Conservation (phyloP, 2,329 filamentous ascomycete genomes). For the Scedosporium apiospermum region DNA sequence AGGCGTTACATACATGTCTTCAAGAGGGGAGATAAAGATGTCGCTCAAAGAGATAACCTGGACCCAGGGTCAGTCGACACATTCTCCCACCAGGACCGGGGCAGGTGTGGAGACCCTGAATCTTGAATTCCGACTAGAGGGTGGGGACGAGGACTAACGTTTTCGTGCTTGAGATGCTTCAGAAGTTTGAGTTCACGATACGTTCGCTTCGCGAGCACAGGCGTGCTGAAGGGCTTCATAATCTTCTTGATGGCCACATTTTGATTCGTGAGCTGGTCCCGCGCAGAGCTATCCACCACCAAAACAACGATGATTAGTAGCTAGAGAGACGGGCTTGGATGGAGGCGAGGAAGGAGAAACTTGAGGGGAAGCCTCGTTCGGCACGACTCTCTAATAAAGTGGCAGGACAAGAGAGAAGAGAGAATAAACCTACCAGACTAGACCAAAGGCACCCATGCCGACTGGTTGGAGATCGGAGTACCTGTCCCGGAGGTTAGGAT, state of each 20-base stretch:
- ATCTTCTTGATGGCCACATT: slow-evolving; percentile 99
- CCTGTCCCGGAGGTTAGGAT: slow-evolving; percentile 36
- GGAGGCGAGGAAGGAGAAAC: neutral
- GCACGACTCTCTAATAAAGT: neutral
- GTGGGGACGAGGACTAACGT: slow-evolving; percentile 44
- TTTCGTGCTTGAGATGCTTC: slow-evolving; percentile 95
- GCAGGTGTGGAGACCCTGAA: neutral
- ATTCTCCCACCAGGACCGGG: neutral
- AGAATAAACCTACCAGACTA: slow-evolving; percentile 69
- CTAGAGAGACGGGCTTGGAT: neutral
- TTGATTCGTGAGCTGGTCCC: slow-evolving; percentile 93
- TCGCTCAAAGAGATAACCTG: slow-evolving; percentile 97
- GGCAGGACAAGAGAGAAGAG: slow-evolving; percentile 7
- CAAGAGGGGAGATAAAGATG: slow-evolving; percentile 97
- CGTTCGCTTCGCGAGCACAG: slow-evolving; percentile 92
- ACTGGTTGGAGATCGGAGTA: slow-evolving; percentile 98
- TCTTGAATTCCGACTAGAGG: neutral
- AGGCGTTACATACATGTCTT: slow-evolving; percentile 73
- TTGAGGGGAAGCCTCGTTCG: neutral
- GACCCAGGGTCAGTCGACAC: neutral
- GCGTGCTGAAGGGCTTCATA: slow-evolving; percentile 99
- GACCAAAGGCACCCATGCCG: slow-evolving; percentile 96
- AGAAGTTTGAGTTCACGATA: slow-evolving; percentile 96
- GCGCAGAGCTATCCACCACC: slow-evolving; percentile 62
- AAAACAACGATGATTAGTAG: neutral